Percentiles rank a stretch among this genome's conserved stretches.
phyloP scores from a whole-genome alignment of 768 basidiomycete species.

The Phylloporus sp. region DNA sequence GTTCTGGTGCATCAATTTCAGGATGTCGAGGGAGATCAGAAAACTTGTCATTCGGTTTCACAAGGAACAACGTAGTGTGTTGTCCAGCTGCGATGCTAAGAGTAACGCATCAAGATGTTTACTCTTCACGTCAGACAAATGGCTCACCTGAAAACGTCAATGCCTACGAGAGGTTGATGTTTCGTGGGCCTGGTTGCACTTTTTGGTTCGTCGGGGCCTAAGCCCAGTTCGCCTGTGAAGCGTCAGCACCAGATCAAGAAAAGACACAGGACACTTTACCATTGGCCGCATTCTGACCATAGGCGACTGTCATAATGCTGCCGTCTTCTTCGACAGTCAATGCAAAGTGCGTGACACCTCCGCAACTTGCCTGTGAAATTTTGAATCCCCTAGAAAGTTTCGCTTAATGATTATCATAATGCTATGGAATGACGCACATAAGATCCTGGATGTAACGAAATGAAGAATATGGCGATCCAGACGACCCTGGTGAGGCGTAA shows the following conservation, averaged over 20 bases:
- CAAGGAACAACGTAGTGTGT: conserved; percentile 82
- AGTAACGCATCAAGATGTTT: neutral
- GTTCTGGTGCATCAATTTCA: conserved; percentile 61
- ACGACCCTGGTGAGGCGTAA: conserved; percentile 64
- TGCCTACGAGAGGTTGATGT: conserved; percentile 65
- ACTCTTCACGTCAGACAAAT: conserved; percentile 31
- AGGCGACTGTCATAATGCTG: conserved; percentile 77
- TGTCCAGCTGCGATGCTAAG: conserved; percentile 79
- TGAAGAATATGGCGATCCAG: conserved; percentile 81
- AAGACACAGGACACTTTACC: conserved; percentile 36
- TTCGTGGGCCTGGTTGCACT: conserved; percentile 80
- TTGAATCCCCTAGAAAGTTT: conserved; percentile 65
- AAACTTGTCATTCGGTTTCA: conserved; percentile 66
- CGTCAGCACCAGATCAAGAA: neutral
- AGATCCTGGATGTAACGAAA: conserved; percentile 88
- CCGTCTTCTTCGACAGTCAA: conserved; percentile 72
- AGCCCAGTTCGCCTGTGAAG: conserved; percentile 68
- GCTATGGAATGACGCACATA: conserved; percentile 45
- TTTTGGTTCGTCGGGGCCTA: conserved; percentile 78
- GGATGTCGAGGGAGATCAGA: conserved; percentile 83
- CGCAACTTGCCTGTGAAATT: conserved; percentile 61
- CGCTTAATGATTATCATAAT: neutral
- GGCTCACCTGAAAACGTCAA: conserved; percentile 68
- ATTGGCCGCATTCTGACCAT: conserved; percentile 85
- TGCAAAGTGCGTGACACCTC: conserved; percentile 88